Evolutionary conservation across 2,329 filamentous ascomycete species (phyloP).

Genomic region (Fusarium proliferatum): DNA sequence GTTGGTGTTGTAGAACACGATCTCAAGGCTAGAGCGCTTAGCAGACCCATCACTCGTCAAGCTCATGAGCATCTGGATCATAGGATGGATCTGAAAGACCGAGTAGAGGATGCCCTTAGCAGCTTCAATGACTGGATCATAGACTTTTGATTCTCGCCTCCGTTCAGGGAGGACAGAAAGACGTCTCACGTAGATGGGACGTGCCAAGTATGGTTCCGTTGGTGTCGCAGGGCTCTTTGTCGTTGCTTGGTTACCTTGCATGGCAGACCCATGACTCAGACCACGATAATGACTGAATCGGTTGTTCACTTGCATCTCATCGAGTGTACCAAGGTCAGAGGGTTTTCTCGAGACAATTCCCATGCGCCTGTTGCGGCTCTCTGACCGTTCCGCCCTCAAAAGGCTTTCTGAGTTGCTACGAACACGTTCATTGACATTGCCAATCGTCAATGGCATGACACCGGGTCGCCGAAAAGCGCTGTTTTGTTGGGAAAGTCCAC

Average conservation of each 20-base stretch:
- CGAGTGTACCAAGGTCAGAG: constrained; percentile 70
- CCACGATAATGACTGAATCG: constrained; percentile 75
- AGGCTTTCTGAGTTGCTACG: constrained; percentile 74
- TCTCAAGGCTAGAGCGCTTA: constrained; percentile 72
- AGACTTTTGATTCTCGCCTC: constrained; percentile 69
- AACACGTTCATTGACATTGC: constrained; percentile 74
- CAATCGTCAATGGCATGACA: constrained; percentile 76
- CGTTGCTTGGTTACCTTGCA: constrained; percentile 62
- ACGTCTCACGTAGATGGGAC: constrained; percentile 71
- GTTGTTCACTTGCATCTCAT: constrained; percentile 71
- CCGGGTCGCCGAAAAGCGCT: constrained; percentile 74
- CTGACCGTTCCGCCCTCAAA: constrained; percentile 63
- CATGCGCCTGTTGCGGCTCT: constrained; percentile 71
- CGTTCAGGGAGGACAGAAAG: constrained; percentile 73
- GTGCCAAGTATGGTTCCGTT: constrained; percentile 66
- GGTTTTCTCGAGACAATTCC: constrained; percentile 70
- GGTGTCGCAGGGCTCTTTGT: constrained; percentile 69
- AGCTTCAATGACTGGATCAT: constrained; percentile 71
- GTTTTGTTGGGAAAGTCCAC: constrained; percentile 77
- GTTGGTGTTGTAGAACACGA: constrained; percentile 75
- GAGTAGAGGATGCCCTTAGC: constrained; percentile 75
- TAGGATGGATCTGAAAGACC: constrained; percentile 74
- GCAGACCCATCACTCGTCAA: constrained; percentile 69
- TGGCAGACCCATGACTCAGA: constrained; percentile 75
- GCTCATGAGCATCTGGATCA: constrained; percentile 73